phyloP scores from a whole-genome alignment of 164 flowering plant species.

The Stephania yunnanensis region DNA sequence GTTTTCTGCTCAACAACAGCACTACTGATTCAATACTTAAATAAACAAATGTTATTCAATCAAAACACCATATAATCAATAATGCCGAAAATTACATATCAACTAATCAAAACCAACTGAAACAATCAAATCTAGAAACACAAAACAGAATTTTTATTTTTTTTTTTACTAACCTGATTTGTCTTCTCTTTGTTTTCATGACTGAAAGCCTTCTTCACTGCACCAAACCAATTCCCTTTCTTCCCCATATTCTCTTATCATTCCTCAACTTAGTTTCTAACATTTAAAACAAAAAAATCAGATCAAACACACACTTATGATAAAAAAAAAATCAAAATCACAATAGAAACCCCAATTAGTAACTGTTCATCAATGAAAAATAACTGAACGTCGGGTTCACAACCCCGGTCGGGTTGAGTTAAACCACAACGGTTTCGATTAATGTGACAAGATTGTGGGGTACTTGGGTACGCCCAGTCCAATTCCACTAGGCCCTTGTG shows the following conservation, averaged over 20 bases:
- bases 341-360: not conserved
- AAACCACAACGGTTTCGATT: not conserved
- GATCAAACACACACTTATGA: not conserved
- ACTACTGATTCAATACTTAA: not conserved
- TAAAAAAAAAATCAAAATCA: not conserved
- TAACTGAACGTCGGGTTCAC: not conserved
- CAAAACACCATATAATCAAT: not conserved
- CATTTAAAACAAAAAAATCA: conserved; percentile 15
- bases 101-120: not conserved
- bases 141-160: not conserved
- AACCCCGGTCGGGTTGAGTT: too few species aligned
- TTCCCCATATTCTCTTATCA: conserved; percentile 52
- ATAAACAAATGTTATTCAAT: too few species aligned
- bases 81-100: conserved; percentile 20
- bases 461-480: too few species aligned
- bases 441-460: not conserved
- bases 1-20: conserved; percentile 29
- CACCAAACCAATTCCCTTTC: conserved; percentile 49
- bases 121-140: too few species aligned
- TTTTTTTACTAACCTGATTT: conserved; percentile 33
- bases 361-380: not conserved
- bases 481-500: too few species aligned
- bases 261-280: conserved; percentile 21
- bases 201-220: conserved; percentile 51
- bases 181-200: conserved; percentile 40